Evolutionary conservation across 2,329 filamentous ascomycete species (phyloP), one percentile per base, ranked within the genome.

Genomic region (Alternaria gansuensis): DNA sequence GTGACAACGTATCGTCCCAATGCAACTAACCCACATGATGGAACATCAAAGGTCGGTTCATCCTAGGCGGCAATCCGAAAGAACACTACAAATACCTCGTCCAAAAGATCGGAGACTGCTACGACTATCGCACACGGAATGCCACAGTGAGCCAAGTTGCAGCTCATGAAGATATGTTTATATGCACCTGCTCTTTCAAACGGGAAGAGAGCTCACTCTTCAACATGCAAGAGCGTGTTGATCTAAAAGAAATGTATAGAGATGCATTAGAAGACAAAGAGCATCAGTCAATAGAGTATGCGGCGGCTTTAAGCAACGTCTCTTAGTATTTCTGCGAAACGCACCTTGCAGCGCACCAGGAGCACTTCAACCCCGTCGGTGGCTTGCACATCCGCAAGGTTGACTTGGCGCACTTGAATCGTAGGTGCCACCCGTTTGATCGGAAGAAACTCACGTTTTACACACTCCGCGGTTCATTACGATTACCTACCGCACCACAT

Each of bases 41-140:
- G 82, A 81, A 82, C 65, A 80, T 85, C 40, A 83, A 82, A 0
- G 83, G 84, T 21, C 83, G 79, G 66, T 86, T 86, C 63, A 79
- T 83, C 14, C 74, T 83, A 1, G 76, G 76, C 0, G 84, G 84
- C 5, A 74, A 77, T 8, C 75, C 80, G 2, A 76, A 79, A 40
- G 74, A 81, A 3, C 82, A 83, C 4, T 86, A 83, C 66, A 73
- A 81, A 8, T 86, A 84, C 69, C 79, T 76, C 14, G 81, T 86
- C 21, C 78, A 81, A 26, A 81, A 77, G 52, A 75, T 85, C 53
- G 77, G 83, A 23, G 80, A 86, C 59, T 84, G 84, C 2, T 77
- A 78, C 39, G 81, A 82, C 45, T 86, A 85, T 68, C 82, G 80
- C 63, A 82, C 82, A 9, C 79, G 84, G 8, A 77, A 80, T 3